These are phyloP conservation scores for Exidia glandulosa DNA, from an alignment of 768 basidiomycete genomes.

Conservation along the genomic window DNA sequence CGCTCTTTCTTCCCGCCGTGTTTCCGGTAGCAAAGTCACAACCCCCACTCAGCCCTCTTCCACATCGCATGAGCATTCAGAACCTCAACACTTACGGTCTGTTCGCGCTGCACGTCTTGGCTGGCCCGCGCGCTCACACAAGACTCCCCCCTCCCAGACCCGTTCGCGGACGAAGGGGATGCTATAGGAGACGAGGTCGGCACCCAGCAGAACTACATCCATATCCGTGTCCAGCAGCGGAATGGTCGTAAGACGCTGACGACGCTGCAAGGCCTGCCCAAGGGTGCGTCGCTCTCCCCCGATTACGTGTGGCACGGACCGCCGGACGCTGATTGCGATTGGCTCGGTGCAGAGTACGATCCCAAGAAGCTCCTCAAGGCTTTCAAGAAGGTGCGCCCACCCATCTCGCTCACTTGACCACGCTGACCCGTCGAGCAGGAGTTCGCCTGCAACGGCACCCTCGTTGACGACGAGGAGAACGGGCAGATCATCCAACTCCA, in stretches of 20 bases:
- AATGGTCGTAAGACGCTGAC: constrained; percentile 99
- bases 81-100: constrained; percentile 75
- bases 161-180: constrained; percentile 83
- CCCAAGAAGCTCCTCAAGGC: constrained; percentile 96
- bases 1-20: not conserved
- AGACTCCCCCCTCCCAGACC: constrained; percentile 41
- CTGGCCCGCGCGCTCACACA: not conserved
- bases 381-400: constrained; percentile 78
- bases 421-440: constrained; percentile 38
- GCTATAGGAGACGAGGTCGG: constrained; percentile 73
- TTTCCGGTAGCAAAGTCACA: not conserved
- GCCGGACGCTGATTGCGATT: constrained; percentile 5
- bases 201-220: constrained; percentile 75
- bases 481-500: constrained; percentile 98
- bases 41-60: constrained; percentile 33
- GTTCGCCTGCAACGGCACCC: constrained; percentile 96
- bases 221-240: constrained; percentile 96
- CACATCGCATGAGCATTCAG: constrained; percentile 81
- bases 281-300: constrained; percentile 42
- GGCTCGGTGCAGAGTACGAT: constrained; percentile 63
- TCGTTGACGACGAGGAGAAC: constrained; percentile 91
- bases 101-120: constrained; percentile 17
- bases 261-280: constrained; percentile 90
- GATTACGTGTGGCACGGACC: constrained; percentile 4
- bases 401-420: not conserved